These are phyloP conservation scores for Leishmania tarentolae DNA, from an alignment of 208 protist genomes.

Conservation along the genomic window DNA sequence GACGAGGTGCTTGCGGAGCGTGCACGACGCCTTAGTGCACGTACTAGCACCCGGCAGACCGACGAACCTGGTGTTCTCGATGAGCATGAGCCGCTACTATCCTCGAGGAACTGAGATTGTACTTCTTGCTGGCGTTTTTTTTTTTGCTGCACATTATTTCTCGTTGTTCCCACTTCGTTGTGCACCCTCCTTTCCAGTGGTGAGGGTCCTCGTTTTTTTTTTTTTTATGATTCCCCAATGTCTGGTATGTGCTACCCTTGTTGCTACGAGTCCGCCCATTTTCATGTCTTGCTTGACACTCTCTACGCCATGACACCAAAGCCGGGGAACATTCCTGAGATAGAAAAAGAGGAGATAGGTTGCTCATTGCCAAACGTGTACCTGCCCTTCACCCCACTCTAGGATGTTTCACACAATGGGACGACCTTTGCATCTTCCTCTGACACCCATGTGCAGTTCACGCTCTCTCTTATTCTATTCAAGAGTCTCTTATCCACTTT, in stretches of 20 bases:
- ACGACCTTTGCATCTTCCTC: background rate
- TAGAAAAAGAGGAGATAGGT: background rate
- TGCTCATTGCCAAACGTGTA: background rate
- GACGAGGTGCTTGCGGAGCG: conserved; percentile 28
- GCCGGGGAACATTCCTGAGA: background rate
- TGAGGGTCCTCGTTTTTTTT: background rate
- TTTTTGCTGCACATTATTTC: background rate
- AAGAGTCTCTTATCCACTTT: background rate
- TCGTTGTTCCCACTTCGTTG: background rate
- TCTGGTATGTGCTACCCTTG: background rate
- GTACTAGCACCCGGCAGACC: background rate
- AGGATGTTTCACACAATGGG: background rate
- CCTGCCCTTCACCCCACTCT: background rate
- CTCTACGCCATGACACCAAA: background rate
- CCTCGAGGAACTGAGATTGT: background rate
- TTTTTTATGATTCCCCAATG: background rate
- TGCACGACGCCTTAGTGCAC: background rate
- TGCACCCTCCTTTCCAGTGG: background rate
- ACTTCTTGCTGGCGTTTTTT: background rate
- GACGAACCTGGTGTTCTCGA: background rate
- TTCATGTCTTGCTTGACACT: too few relatives aligned
- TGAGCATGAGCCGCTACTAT: conserved; percentile 6
- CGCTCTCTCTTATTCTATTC: background rate
- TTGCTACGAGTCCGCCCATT: background rate
- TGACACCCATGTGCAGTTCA: background rate